Evolutionary conservation across 1,139 yeast genomes (phyloP).

Genomic region (Yamadazyma conglobata): DNA sequence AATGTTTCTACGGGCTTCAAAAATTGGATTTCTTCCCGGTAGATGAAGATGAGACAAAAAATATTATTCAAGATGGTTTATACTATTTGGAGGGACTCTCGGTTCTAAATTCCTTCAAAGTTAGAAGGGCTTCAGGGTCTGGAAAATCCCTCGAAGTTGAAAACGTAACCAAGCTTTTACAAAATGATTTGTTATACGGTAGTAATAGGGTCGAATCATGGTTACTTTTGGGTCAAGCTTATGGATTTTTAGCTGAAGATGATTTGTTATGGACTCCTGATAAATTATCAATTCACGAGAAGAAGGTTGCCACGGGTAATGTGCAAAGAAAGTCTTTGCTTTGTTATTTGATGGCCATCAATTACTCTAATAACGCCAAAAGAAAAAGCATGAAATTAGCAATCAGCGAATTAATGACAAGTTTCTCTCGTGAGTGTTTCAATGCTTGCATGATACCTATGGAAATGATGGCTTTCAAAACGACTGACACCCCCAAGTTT

Average conservation of each 20-base stretch:
- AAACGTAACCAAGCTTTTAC: slow-evolving; percentile 62
- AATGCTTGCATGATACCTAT: slow-evolving; percentile 65
- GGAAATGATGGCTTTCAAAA: slow-evolving; percentile 53
- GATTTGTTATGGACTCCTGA: slow-evolving; percentile 91
- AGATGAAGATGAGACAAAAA: slow-evolving; percentile 9
- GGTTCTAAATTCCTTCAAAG: slow-evolving; percentile 61
- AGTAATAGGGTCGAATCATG: slow-evolving; percentile 78
- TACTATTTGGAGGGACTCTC: slow-evolving; percentile 72
- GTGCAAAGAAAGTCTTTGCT: slow-evolving; percentile 68
- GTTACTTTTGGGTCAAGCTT: slow-evolving; percentile 80
- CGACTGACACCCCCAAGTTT: slow-evolving; percentile 33
- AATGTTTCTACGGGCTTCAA: slow-evolving; percentile 56
- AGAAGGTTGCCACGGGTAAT: slow-evolving; percentile 59
- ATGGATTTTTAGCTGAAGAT: slow-evolving; percentile 77
- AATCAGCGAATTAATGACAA: slow-evolving; percentile 50
- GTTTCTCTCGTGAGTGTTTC: slow-evolving; percentile 59
- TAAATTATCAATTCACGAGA: slow-evolving; percentile 62
- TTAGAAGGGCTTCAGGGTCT: slow-evolving; percentile 70
- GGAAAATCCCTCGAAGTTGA: slow-evolving; percentile 81
- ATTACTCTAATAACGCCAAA: slow-evolving; percentile 29
- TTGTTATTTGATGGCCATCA: slow-evolving; percentile 78
- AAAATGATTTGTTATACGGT: slow-evolving; percentile 63
- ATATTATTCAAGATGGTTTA: slow-evolving; percentile 47
- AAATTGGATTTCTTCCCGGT: slow-evolving; percentile 20
- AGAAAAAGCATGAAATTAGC: slow-evolving; percentile 25